Evolutionary conservation across 2,329 filamentous ascomycete species (phyloP), one percentile per base, ranked within the genome.

Genomic region (Daldinia sp.): DNA sequence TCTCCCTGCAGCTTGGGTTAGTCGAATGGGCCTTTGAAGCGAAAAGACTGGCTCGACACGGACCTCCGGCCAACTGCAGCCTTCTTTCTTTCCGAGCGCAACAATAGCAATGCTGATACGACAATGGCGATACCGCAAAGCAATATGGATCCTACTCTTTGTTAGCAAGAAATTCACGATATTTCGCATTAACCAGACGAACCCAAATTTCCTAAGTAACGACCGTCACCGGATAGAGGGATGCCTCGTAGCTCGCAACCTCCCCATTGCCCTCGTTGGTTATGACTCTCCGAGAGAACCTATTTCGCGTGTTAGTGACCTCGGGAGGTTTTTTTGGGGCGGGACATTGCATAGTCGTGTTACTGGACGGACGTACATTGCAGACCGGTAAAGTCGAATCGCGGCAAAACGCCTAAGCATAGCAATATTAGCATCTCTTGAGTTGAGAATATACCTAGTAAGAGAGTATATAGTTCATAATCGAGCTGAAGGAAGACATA

Each of bases 51-150:
- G 54, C 27, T 43, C 35, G 11, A 58, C 17, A 71, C 84, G 64
- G 80, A 96, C 93, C 93, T 91, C 81, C 95, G 85, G 63, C 95
- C 95, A 48, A 99, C 95, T 58, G 95, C 95, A 58, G 95, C 95
- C 77, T 91, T 89, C 81, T 99, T 98, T 76, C 86, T 87, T 73
- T 98, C 91, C 17, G 95, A 96, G 69, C 87, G 85, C 79, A 90
- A 86, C 77, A 98, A 72, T 60, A 99, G 81, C 70, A 90, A 88
- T 9, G 80, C 73, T 3, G 90, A 82, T 7, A 85, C 80, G 19
- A 86, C 72, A 70, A 99, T 94, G 37, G 94, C 92, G 67, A 96
- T 76, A 65, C 84, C 92, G 65, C 87, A 90, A 37, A 98, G 77
- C 45, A 99, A 70, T 75, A 99, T 97, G 6, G 94, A 96, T n/a